Evolutionary conservation across 1,284 basidiomycete species (phyloP).

Genomic region (Fomitopsis palustris): DNA sequence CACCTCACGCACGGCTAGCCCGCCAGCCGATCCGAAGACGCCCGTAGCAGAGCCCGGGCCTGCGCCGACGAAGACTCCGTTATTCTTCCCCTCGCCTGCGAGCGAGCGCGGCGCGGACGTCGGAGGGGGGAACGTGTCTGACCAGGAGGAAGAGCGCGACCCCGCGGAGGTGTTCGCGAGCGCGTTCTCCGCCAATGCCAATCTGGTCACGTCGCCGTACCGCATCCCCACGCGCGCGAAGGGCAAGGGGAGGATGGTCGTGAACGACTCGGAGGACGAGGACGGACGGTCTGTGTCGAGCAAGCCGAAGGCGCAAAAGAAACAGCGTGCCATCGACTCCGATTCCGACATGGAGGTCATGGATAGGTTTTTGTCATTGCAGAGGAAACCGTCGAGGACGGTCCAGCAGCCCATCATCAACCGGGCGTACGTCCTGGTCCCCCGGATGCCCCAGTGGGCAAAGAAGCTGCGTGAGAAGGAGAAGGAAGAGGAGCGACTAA

Average conservation of each 20-base stretch:
- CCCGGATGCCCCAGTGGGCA: constrained; percentile 26
- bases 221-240: neutral
- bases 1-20: constrained; percentile 9
- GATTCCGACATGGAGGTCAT: neutral
- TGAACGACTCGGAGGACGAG: neutral
- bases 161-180: neutral
- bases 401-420: neutral
- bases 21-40: neutral
- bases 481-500: too few relatives aligned
- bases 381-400: neutral
- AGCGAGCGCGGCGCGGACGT: constrained; percentile 6
- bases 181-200: neutral
- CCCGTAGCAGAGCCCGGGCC: neutral
- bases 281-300: neutral
- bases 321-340: neutral
- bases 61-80: constrained; percentile 9
- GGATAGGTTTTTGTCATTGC: neutral
- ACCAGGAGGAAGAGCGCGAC: neutral
- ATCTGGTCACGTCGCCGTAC: neutral
- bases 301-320: neutral
- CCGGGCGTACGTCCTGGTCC: constrained; percentile 9
- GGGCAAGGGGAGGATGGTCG: constrained; percentile 3
- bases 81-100: constrained; percentile 22
- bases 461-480: constrained; percentile 10
- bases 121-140: neutral